Conservation (phyloP, 192 early-diverging fungal genomes). For the Allomyces javanicus region DNA sequence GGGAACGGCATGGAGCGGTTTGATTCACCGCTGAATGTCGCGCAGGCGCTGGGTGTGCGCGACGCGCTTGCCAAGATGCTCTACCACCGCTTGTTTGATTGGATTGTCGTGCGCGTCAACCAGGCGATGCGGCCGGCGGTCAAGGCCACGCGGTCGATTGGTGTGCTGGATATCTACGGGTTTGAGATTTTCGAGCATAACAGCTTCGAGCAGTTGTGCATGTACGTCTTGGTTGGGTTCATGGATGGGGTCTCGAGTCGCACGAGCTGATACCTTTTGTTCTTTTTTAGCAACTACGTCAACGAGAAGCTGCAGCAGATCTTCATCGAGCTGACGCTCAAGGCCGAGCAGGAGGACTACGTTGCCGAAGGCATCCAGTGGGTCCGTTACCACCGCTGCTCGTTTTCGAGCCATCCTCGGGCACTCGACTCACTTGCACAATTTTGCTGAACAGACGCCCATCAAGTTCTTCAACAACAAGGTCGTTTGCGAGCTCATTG, state of each 20-base stretch:
- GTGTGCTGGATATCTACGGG: conserved; percentile 96
- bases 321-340: conserved; percentile 95
- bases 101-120: conserved; percentile 91
- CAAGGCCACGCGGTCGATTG: conserved; percentile 47
- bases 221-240: conserved; percentile 10
- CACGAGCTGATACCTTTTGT: not conserved
- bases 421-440: no score
- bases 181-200: conserved; percentile 93
- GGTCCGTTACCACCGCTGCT: conserved; percentile 9
- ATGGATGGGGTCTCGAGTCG: not conserved
- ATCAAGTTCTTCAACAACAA: conserved; percentile 99
- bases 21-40: conserved; percentile 69
- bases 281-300: conserved; percentile 52
- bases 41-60: conserved; percentile 73
- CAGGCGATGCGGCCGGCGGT: conserved; percentile 49
- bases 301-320: conserved; percentile 96
- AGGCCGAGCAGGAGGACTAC: conserved; percentile 98
- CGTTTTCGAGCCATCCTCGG: no score
- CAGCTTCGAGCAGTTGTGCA: conserved; percentile 97
- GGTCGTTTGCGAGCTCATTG: conserved; percentile 95
- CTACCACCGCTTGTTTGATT: conserved; percentile 89
- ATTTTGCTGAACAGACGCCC: conserved; percentile 29
- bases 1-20: conserved; percentile 8
- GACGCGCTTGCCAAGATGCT: conserved; percentile 88
- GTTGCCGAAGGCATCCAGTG: conserved; percentile 87